Percentiles rank a stretch among this genome's conserved stretches.
These are phyloP conservation scores for Pezicula neosporulosa DNA, from an alignment of 2,329 filamentous ascomycete species.

Conservation along the genomic window DNA sequence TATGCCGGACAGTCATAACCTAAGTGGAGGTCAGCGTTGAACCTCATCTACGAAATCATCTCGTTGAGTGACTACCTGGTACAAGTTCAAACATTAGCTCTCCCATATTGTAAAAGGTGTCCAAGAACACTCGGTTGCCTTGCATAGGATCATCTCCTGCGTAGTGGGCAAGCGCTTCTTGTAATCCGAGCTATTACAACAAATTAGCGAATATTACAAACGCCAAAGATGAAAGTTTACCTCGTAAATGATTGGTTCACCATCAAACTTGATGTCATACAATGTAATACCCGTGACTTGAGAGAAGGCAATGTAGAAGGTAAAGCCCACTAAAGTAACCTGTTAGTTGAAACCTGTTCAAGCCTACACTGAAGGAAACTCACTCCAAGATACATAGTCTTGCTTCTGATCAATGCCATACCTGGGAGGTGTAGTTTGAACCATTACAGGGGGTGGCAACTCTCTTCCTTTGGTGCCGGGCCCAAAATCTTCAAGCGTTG, in stretches of 20 bases:
- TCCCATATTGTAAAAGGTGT: conserved; percentile 29
- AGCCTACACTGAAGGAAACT: not conserved
- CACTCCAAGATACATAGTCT: not conserved
- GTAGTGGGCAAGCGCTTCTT: conserved; percentile 36
- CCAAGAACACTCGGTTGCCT: conserved; percentile 21
- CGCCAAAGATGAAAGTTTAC: conserved; percentile 38
- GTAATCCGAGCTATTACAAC: conserved; percentile 13
- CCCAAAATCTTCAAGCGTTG: not conserved
- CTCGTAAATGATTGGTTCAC: conserved; percentile 50
- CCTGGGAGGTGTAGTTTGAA: not conserved
- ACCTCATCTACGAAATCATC: not conserved
- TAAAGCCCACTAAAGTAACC: conserved; percentile 35
- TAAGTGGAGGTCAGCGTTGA: not conserved
- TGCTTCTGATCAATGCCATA: not conserved
- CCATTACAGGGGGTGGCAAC: not conserved
- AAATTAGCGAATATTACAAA: no score
- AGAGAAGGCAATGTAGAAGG: conserved; percentile 45
- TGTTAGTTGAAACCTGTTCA: not conserved
- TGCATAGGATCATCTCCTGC: conserved; percentile 23
- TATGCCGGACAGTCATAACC: conserved; percentile 25
- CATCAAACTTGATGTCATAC: conserved; percentile 49
- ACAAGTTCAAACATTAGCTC: conserved; percentile 22
- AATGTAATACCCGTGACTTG: conserved; percentile 44
- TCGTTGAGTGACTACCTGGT: conserved; percentile 4
- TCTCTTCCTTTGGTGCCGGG: not conserved